Percentiles rank a stretch among this genome's conserved stretches.
Conservation (phyloP, 768 basidiomycete species). For the Boletus edulis region DNA sequence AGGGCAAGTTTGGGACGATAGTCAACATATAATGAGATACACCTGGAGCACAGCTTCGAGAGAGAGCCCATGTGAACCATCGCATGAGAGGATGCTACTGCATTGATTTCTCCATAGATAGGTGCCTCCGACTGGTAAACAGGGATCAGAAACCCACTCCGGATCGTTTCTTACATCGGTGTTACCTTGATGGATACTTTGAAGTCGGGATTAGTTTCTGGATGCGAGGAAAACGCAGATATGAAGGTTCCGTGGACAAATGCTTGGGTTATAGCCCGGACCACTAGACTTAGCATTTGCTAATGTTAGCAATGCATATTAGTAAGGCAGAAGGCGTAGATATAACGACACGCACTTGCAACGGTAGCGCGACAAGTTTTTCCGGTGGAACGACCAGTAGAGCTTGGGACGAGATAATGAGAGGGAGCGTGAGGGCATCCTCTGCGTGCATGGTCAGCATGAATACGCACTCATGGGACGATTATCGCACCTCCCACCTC, state of each 20-base stretch:
- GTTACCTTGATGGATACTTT: slow-evolving; percentile 19
- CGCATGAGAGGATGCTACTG: slow-evolving; percentile 33
- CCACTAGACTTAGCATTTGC: slow-evolving; percentile 33
- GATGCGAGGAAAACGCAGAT: slow-evolving; percentile 37
- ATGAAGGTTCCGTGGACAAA: slow-evolving; percentile 60
- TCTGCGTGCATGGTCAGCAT: slow-evolving; percentile 25
- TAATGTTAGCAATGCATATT: not conserved
- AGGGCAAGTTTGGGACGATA: slow-evolving; percentile 31
- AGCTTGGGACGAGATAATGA: slow-evolving; percentile 61
- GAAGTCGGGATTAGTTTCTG: slow-evolving; percentile 20
- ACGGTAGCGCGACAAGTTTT: slow-evolving; percentile 60
- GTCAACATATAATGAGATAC: slow-evolving; percentile 34
- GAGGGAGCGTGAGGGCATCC: slow-evolving; percentile 41
- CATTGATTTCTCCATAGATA: slow-evolving; percentile 34
- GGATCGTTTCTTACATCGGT: not conserved
- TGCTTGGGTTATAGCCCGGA: slow-evolving; percentile 50
- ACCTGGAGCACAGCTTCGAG: slow-evolving; percentile 38
- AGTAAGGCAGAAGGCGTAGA: slow-evolving; percentile 17
- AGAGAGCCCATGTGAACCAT: slow-evolving; percentile 39
- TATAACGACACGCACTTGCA: slow-evolving; percentile 39
- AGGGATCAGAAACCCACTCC: not conserved
- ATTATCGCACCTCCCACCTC: slow-evolving; percentile 39
- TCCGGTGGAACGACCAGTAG: slow-evolving; percentile 51
- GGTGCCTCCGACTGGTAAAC: slow-evolving; percentile 31
- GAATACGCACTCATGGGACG: not conserved